A percentile compares a stretch with the other conserved stretches of the same genome.
These are phyloP conservation scores for Sarcodon sp. DNA, from an alignment of 768 basidiomycete genomes.

Conservation along the genomic window DNA sequence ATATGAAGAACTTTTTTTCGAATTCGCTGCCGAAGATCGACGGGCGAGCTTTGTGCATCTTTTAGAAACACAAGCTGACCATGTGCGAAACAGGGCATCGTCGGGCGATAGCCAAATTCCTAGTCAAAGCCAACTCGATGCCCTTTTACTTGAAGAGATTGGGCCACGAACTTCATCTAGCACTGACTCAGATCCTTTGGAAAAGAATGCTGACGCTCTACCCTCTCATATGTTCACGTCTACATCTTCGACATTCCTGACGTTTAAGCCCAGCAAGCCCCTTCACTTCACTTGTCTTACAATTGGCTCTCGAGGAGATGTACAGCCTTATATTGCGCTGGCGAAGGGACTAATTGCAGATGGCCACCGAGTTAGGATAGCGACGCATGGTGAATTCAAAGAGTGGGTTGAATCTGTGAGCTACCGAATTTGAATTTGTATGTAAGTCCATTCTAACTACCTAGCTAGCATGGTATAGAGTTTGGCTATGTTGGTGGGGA, in stretches of 20 bases:
- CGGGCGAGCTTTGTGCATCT: conserved; percentile 66
- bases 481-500: conserved; percentile 93
- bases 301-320: conserved; percentile 93
- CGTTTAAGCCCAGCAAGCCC: conserved; percentile 82
- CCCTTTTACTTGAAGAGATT: conserved; percentile 70
- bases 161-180: conserved; percentile 36
- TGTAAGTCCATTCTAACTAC: conserved; percentile 1
- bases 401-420: conserved; percentile 92
- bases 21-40: conserved; percentile 74
- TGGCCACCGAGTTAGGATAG: conserved; percentile 83
- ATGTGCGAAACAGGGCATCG: conserved; percentile 36
- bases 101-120: conserved; percentile 28
- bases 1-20: conserved; percentile 96
- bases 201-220: conserved; percentile 14
- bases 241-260: conserved; percentile 90
- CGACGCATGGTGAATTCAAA: conserved; percentile 90
- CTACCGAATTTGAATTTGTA: conserved; percentile 1
- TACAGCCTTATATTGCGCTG: conserved; percentile 95
- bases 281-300: conserved; percentile 91
- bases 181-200: conserved; percentile 11
- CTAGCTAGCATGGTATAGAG: conserved; percentile 80
- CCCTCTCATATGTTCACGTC: conserved; percentile 96
- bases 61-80: conserved; percentile 74
- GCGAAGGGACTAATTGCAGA: conserved; percentile 85
- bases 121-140: conserved; percentile 50